Evolutionary conservation across 306 rosid genomes (phyloP).

Genomic region (Echinosophora koreensis): DNA sequence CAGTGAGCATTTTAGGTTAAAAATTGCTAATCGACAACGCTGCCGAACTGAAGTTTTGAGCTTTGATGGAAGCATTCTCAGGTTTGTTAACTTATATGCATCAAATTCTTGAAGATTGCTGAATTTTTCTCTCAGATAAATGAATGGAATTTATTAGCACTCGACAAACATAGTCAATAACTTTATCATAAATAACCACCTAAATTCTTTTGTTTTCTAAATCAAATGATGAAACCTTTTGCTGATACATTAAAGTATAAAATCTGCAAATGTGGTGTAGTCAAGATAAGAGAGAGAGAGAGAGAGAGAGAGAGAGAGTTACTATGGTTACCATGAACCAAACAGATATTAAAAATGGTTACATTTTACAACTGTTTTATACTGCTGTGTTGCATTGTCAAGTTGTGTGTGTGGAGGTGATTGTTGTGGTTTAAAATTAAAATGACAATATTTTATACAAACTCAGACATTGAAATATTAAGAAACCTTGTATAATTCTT

Average conservation of each 20-base stretch:
- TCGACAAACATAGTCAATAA: neutral
- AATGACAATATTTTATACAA: constrained; percentile 22
- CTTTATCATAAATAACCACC: constrained; percentile 12
- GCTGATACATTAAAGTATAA: constrained; percentile 6
- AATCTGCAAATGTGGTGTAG: neutral
- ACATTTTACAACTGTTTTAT: constrained; percentile 7
- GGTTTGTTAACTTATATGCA: constrained; percentile 48
- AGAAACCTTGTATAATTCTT: constrained; percentile 31
- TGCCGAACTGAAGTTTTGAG: constrained; percentile 87
- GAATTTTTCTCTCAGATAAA: constrained; percentile 39
- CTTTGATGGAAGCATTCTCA: constrained; percentile 94
- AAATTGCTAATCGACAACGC: constrained; percentile 84
- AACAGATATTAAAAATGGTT: too few relatives aligned
- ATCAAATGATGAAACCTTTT: neutral
- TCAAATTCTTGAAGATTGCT: constrained; percentile 35
- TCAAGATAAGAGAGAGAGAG: neutral
- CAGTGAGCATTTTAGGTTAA: constrained; percentile 82
- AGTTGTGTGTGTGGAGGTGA: neutral
- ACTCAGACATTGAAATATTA: constrained; percentile 21
- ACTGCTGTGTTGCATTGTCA: constrained; percentile 16
- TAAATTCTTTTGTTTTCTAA: constrained; percentile 16
- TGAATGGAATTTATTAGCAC: neutral
- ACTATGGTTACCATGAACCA: neutral
- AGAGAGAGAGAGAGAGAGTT: neutral
- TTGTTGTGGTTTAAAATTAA: constrained; percentile 22